phyloP scores from a whole-genome alignment of 2,329 filamentous ascomycete species.

The Diplodia intermedia region DNA sequence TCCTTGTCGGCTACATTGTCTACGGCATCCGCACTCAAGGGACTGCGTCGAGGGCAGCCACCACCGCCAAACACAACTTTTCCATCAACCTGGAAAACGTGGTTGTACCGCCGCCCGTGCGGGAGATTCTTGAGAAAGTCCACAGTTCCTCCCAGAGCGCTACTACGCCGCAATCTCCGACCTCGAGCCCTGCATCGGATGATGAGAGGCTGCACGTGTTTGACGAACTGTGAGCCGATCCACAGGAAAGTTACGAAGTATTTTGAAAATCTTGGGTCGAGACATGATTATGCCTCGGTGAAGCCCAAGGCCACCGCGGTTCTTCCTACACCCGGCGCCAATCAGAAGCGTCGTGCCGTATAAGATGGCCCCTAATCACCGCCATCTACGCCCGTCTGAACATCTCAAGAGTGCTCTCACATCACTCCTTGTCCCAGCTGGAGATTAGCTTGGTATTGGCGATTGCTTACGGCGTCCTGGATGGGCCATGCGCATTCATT shows the following conservation, averaged over 20 bases:
- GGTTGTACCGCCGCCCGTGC: constrained; percentile 43
- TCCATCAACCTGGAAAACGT: constrained; percentile 39
- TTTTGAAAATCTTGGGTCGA: background rate
- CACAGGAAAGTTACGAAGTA: background rate
- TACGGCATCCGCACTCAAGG: constrained; percentile 42
- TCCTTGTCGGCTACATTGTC: constrained; percentile 56
- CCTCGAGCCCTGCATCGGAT: constrained; percentile 21
- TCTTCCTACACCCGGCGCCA: background rate
- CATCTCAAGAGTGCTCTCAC: background rate
- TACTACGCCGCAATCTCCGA: constrained; percentile 5
- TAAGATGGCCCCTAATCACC: background rate
- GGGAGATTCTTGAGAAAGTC: constrained; percentile 41
- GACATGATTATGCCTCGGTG: background rate
- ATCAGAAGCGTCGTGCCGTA: background rate
- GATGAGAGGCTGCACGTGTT: constrained; percentile 36
- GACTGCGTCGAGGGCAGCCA: constrained; percentile 35
- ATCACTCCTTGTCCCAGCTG: background rate
- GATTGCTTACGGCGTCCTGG: background rate
- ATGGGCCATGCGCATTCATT: background rate
- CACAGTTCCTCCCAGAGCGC: constrained; percentile 20
- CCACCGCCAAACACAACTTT: constrained; percentile 33
- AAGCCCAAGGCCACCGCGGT: background rate
- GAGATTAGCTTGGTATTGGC: background rate
- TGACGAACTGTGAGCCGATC: constrained; percentile 36
- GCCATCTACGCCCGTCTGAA: background rate